Evolutionary conservation across 2,329 filamentous ascomycete species (phyloP), one percentile per base, ranked within the genome.

Genomic region (Chalara sp.): DNA sequence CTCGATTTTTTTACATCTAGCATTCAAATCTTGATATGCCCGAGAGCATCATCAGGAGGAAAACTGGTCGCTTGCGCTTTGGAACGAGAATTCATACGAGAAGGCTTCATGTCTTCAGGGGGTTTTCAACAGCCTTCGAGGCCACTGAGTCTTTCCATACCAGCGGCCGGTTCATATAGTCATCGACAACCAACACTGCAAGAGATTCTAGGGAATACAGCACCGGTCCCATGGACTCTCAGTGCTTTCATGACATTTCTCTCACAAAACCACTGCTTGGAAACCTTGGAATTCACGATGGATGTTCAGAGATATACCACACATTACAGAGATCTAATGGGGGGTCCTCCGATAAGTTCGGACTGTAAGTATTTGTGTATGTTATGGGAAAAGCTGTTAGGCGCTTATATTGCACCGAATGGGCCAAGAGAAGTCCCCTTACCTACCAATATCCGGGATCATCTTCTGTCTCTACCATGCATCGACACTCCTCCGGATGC

Each of bases 261-360:
- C 4, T 96, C 92, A 1, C 91, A 95, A 64, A 97, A 97, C 63
- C 92, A 97, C 70, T 99, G 93, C 66, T 75, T 97, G 57, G 93
- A 99, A 69, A 96, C 91, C 1, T 76, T 99, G 39, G 93, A 97
- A 65, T 97, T 99, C 68, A 96, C 91, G 39, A 86, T 96, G 76
- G 93, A 96, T 66, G 87, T 92, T 28, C 87, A 90, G 52, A 81
- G 89, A 54, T 99, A 97, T 66, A 80, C 82, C 48, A 71, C 72
- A 12, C 67, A 72, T 53, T 64, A 64, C 67, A 72, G 66, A 68
- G 71, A 51, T 57, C 70, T 30, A 67, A 66, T 3, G 72, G 72
- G 44, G 63, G 65, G 21, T 70, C 77, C 2, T 74, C 80, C 11
- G 56, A 55, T 12, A 59, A 59, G 46, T 56, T 55, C 28, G 29